These are phyloP conservation scores for Fusarium heterosporum DNA, from an alignment of 2,329 filamentous ascomycete genomes.

Conservation along the genomic window DNA sequence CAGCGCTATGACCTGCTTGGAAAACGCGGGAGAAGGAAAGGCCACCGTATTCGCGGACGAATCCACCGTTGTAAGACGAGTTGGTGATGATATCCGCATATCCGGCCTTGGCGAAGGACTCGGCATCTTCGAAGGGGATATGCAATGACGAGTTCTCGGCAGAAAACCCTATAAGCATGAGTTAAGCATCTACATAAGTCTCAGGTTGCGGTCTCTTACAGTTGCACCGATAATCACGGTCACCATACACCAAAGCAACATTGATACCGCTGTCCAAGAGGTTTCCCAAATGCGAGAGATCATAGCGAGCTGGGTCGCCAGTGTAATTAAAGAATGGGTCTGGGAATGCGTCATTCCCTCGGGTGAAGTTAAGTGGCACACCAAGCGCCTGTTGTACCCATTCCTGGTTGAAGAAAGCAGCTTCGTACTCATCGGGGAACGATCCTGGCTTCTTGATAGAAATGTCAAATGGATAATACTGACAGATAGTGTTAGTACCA, in stretches of 20 bases:
- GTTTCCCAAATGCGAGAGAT: neutral
- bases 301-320: neutral
- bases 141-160: neutral
- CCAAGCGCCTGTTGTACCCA: neutral
- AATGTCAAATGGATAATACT: neutral
- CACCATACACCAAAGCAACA: neutral
- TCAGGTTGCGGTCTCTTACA: no score
- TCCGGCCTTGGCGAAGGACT: neutral
- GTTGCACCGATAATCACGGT: neutral
- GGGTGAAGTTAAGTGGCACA: neutral
- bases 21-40: neutral
- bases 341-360: neutral
- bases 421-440: neutral
- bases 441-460: neutral
- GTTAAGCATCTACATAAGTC: no score
- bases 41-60: neutral
- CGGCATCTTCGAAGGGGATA: neutral
- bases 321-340: neutral
- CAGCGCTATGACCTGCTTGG: neutral
- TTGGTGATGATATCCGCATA: neutral
- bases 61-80: neutral
- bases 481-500: neutral
- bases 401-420: neutral
- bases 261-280: neutral
- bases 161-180: neutral